Base-by-base conservation (phyloP, 139 green algal genomes). In the Chlamydomonas incerta region DNA sequence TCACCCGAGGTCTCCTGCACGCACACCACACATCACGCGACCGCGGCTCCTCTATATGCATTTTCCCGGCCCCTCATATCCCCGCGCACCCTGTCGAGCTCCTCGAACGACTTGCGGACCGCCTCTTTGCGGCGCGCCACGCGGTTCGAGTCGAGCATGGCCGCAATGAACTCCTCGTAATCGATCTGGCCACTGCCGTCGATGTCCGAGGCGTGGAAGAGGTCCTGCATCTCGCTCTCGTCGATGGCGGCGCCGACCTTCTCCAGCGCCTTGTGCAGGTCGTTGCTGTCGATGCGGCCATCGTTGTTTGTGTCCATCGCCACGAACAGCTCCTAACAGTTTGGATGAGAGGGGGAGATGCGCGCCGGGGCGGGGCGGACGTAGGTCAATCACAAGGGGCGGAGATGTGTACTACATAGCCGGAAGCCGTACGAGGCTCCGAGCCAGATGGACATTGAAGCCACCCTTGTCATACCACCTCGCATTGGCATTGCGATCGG, bases 131-230 rank as follows among this genome's bases (percentile, higher is more conserved):
- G 68, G 26, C 87, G 72, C 0, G 89, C 89, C 46, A 94, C 89
- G 0, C 89, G 79, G 41, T 89, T 87, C 37, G 60, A 86, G 83
- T 93, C 89, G 14, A 94, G 88, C 91, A 94, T 94, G 37, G 89
- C 89, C 6, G 91, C 91, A 20, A 94, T 93, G 83, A 95, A 95
- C 88, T 93, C 90, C 87, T 95, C 92, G 66, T 95, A 95, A 60
- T 93, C 92, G 55, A 95, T 93, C 87, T 93, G 87, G 33, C 92
- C 90, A 23, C 85, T 93, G 80, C 90, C 88, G 52, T 91, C 86
- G 34, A 93, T 89, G 86, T 94, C 89, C 3, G 82, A 89, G 0
- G 84, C 89, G 37, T 87, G 73, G 80, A 94, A 91, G 50, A 94
- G 86, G 70, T 92, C 89, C 72, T 83, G 82, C 89, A 92, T 93